Evolutionary conservation across 2,329 filamentous ascomycete species (phyloP).

Genomic region (Fusarium verrucosum): DNA sequence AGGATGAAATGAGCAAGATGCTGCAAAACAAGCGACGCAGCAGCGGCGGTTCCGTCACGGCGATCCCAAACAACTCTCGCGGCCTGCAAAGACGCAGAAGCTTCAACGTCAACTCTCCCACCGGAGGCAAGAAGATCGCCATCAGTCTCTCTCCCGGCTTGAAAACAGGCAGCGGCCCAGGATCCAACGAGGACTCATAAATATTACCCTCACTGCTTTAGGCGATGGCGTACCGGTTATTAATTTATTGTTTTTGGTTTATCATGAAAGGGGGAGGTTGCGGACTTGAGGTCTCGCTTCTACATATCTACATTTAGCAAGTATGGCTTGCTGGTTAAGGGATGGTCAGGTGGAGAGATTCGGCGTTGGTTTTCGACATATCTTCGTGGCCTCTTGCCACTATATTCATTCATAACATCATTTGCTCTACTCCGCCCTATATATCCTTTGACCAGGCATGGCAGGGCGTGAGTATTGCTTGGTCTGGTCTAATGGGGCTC

Average conservation of each 20-base stretch:
- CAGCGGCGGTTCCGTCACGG: conserved; percentile 61
- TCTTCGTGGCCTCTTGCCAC: conserved; percentile 26
- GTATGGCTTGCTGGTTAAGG: conserved; percentile 28
- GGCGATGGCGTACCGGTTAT: conserved; percentile 42
- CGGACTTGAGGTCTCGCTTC: conserved; percentile 25
- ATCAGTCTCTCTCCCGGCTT: conserved; percentile 64
- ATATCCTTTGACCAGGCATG: conserved; percentile 6
- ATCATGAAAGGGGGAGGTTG: conserved; percentile 28
- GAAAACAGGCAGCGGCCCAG: conserved; percentile 52
- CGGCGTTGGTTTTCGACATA: conserved; percentile 41
- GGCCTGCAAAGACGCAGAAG: conserved; percentile 50
- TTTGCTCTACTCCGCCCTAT: conserved; percentile 4
- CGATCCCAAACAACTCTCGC: conserved; percentile 49
- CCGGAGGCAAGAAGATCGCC: conserved; percentile 63
- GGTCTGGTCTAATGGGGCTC: conserved; percentile 37
- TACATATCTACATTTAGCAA: conserved; percentile 36
- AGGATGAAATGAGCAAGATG: conserved; percentile 89
- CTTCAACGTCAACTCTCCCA: conserved; percentile 54
- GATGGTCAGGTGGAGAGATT: conserved; percentile 32
- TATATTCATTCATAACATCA: conserved; percentile 28
- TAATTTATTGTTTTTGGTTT: conserved; percentile 33
- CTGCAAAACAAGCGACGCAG: conserved; percentile 71
- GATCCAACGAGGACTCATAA: conserved; percentile 55
- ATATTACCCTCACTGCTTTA: conserved; percentile 35
- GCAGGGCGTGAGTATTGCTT: conserved; percentile 7